Conservation (phyloP, 2,329 filamentous ascomycete genomes). For the Sporothrix schenckii region DNA sequence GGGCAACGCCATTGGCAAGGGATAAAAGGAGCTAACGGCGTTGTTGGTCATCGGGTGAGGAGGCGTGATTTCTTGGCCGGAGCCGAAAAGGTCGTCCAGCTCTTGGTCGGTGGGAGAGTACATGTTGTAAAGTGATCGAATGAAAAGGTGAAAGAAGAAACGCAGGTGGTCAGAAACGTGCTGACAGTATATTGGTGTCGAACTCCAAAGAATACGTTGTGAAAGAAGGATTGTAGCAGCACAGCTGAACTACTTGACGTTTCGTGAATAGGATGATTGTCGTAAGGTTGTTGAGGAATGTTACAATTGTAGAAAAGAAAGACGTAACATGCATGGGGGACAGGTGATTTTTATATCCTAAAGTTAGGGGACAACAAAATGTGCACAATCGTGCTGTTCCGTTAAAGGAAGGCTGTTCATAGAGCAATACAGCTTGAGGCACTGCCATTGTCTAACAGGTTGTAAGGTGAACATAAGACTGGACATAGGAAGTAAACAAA, state of each 20-base stretch:
- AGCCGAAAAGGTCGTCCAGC: conserved; percentile 26
- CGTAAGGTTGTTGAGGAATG: not conserved
- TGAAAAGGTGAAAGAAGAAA: not conserved
- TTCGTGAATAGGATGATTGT: not conserved
- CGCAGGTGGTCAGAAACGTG: not conserved
- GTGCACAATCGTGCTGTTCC: not conserved
- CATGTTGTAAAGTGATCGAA: not conserved
- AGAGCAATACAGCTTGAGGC: not conserved
- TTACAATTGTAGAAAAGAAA: not conserved
- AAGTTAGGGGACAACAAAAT: conserved; percentile 3
- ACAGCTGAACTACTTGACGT: conserved; percentile 33
- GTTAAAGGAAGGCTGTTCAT: conserved; percentile 7
- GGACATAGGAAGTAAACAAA: conserved; percentile 12
- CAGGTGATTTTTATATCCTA: conserved; percentile 22
- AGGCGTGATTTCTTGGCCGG: not conserved
- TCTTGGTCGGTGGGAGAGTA: not conserved
- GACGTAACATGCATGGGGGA: not conserved
- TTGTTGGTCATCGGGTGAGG: not conserved
- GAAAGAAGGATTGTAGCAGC: conserved; percentile 29
- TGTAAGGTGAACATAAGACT: conserved; percentile 1
- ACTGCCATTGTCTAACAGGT: not conserved
- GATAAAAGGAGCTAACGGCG: too few species aligned
- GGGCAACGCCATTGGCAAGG: conserved; percentile 5
- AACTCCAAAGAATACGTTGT: conserved; percentile 1
- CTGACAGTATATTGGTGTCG: not conserved